A percentile compares a stretch with the other conserved stretches of the same genome.
Conservation (phyloP, 129 eudicot species). For the Silybum marianum region DNA sequence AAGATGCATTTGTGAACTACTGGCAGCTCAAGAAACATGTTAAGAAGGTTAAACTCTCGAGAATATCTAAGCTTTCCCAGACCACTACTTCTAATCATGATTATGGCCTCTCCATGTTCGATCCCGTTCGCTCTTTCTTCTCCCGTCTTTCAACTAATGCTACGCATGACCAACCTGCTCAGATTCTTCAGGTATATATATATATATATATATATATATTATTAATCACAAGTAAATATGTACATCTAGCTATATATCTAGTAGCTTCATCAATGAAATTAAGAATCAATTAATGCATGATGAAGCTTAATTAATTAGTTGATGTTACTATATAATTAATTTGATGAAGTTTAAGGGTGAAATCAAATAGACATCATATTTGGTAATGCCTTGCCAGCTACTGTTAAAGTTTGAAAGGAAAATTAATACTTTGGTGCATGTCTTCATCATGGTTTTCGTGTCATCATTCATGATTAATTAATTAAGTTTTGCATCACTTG, state of each 20-base stretch:
- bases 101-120: conserved; percentile 69
- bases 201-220: neutral
- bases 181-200: conserved; percentile 27
- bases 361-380: neutral
- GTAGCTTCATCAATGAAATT: neutral
- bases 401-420: conserved; percentile 21
- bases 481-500: neutral
- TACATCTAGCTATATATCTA: too few species aligned
- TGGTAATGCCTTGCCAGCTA: neutral
- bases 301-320: too few species aligned
- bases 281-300: too few species aligned
- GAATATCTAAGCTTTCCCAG: conserved; percentile 33
- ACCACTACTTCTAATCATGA: conserved; percentile 31
- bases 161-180: conserved; percentile 17
- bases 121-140: conserved; percentile 50
- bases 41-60: conserved; percentile 72
- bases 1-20: conserved; percentile 87
- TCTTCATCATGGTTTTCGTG: conserved; percentile 40
- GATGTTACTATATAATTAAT: too few species aligned
- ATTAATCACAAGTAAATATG: neutral
- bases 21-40: conserved; percentile 93
- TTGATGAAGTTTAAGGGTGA: neutral
- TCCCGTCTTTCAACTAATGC: conserved; percentile 24
- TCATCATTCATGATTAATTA: conserved; percentile 31
- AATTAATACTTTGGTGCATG: conserved; percentile 16